Evolutionary conservation across 805 yeast species (phyloP).

Genomic region (Komagataella mondaviorum): DNA sequence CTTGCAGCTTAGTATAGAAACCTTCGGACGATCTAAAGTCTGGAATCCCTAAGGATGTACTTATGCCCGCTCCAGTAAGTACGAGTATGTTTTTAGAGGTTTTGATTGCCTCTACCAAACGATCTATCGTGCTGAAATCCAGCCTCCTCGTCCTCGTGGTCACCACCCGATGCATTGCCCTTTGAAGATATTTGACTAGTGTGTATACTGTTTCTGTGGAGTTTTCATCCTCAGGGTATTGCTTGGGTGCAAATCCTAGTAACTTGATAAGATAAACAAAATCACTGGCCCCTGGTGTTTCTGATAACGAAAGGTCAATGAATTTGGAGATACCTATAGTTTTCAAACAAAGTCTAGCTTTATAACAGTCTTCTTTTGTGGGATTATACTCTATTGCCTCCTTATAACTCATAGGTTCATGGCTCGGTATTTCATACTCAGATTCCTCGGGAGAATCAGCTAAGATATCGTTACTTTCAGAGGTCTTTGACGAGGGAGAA

Average conservation of each 20-base stretch:
- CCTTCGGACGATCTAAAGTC: constrained; percentile 89
- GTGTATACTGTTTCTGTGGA: constrained; percentile 21
- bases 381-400: background rate
- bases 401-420: background rate
- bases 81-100: constrained; percentile 52
- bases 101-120: constrained; percentile 38
- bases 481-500: constrained; percentile 12
- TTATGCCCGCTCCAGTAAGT: constrained; percentile 87
- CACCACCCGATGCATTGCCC: constrained; percentile 52
- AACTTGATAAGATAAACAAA: constrained; percentile 41
- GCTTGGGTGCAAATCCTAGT: constrained; percentile 37
- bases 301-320: constrained; percentile 47
- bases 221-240: constrained; percentile 8
- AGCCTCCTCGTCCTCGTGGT: constrained; percentile 41
- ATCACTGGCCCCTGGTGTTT: constrained; percentile 43
- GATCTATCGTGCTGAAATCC: constrained; percentile 41
- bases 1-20: constrained; percentile 54
- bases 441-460: background rate
- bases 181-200: constrained; percentile 38
- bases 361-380: constrained; percentile 28
- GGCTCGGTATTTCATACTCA: background rate
- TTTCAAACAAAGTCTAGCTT: constrained; percentile 41
- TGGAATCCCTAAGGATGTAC: constrained; percentile 83
- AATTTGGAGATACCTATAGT: constrained; percentile 46
- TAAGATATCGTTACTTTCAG: constrained; percentile 4